Evolutionary conservation across 129 eudicot species (phyloP).

Genomic region (Logfia minima): DNA sequence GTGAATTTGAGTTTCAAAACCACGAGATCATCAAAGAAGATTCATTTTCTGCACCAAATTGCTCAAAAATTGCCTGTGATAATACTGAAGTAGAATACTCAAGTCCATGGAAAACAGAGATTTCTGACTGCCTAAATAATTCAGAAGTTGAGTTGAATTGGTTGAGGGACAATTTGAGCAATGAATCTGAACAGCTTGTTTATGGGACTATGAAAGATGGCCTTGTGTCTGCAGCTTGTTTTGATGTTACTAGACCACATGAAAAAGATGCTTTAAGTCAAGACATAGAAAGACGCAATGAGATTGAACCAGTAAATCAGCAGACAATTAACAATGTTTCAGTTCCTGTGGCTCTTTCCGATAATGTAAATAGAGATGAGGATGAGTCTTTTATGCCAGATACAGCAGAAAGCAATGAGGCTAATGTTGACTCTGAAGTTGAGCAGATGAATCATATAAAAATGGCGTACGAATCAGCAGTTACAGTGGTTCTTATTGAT

Average conservation of each 20-base stretch:
- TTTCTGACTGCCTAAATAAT: background rate
- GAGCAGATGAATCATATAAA: constrained; percentile 23
- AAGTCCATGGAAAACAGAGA: constrained; percentile 12
- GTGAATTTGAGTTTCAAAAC: background rate
- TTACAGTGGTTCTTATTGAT: constrained; percentile 5
- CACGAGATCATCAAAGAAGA: background rate
- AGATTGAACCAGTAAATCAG: constrained; percentile 18
- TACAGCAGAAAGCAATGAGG: background rate
- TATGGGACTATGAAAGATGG: constrained; percentile 11
- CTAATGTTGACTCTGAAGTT: constrained; percentile 6
- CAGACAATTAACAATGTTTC: constrained; percentile 16
- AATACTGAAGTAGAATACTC: constrained; percentile 18
- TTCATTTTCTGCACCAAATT: constrained; percentile 10
- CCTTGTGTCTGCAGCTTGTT: background rate
- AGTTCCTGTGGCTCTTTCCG: constrained; percentile 26
- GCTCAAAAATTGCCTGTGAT: constrained; percentile 1
- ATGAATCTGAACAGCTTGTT: constrained; percentile 11
- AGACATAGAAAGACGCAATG: constrained; percentile 29
- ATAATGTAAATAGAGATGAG: constrained; percentile 13
- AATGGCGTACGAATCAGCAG: constrained; percentile 20
- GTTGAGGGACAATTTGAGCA: constrained; percentile 11
- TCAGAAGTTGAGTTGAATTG: constrained; percentile 8
- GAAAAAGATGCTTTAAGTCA: constrained; percentile 27
- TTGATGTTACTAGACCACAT: constrained; percentile 2
- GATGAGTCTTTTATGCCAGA: background rate